These are phyloP conservation scores for Gypsophila paniculata DNA, from an alignment of 179 eudicot species.

Conservation along the genomic window DNA sequence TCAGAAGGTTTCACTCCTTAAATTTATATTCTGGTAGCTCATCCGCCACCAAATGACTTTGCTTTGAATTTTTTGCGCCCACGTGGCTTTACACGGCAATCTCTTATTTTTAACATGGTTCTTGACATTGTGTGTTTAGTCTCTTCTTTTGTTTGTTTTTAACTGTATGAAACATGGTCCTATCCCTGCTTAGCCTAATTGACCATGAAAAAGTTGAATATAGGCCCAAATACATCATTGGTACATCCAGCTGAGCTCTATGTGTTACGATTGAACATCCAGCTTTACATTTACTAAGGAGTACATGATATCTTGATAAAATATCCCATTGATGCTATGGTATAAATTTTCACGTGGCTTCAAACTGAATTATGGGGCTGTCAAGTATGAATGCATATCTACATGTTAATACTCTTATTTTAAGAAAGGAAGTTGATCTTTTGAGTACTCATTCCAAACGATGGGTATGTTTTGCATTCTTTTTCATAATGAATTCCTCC, in stretches of 20 bases:
- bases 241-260: neutral
- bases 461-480: neutral
- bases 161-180: neutral
- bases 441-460: slow-evolving; percentile 5
- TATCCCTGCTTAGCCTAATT: too few species aligned
- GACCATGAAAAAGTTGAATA: too few species aligned
- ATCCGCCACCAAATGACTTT: neutral
- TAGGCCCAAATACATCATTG: neutral
- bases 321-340: neutral
- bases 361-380: neutral
- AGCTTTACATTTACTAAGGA: neutral
- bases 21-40: too few species aligned
- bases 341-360: neutral
- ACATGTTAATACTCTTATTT: neutral
- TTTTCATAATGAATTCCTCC: neutral
- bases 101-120: neutral
- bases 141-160: neutral
- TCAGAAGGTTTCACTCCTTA: neutral
- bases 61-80: neutral
- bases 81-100: neutral
- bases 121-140: neutral
- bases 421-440: neutral
- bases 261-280: neutral
- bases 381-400: neutral
- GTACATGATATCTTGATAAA: neutral